Evolutionary conservation across 345 rosid genomes (phyloP).

Genomic region (Rhodamnia rubescens): DNA sequence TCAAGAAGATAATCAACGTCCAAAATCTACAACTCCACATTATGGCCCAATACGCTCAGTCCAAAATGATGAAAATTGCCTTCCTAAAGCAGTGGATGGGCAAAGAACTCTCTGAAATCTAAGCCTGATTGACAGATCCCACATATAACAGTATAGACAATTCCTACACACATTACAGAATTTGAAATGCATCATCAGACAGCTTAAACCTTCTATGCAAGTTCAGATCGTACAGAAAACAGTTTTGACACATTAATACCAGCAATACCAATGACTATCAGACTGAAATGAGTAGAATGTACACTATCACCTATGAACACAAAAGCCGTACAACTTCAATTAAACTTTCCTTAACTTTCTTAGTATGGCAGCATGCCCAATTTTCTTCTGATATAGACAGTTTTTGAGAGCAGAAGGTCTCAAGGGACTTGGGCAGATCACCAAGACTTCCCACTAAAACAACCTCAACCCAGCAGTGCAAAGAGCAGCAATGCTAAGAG

Average conservation of each 20-base stretch:
- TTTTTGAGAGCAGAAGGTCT: neutral
- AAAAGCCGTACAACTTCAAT: neutral
- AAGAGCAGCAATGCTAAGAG: too few relatives aligned
- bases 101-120: neutral
- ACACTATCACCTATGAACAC: neutral
- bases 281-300: neutral
- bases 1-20: neutral
- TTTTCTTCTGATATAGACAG: neutral
- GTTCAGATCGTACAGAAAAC: neutral
- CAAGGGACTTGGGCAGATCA: neutral
- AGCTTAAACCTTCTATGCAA: neutral
- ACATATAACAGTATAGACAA: neutral
- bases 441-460: neutral
- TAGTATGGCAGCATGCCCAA: neutral
- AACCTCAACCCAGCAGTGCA: neutral
- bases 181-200: neutral
- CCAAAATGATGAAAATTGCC: neutral
- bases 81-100: neutral
- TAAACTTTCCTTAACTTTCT: neutral
- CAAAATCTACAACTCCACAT: neutral
- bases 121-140: neutral
- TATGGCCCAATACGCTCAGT: neutral
- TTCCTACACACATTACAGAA: neutral
- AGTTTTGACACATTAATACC: neutral
- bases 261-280: neutral